Conservation (phyloP, 345 rosid species). For the Eucalyptus rudis region DNA sequence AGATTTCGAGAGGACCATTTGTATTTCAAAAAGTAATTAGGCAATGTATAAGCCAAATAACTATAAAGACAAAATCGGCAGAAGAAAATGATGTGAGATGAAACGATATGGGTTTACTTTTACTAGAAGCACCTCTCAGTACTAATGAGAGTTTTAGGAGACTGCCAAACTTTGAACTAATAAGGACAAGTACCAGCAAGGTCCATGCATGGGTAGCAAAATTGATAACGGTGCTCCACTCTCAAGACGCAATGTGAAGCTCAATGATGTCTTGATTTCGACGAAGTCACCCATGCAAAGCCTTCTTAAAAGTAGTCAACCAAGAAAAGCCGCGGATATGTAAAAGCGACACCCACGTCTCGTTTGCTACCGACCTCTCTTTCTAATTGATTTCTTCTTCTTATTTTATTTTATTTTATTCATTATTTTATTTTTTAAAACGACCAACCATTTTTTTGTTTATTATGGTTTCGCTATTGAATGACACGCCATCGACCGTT, state of each 20-base stretch:
- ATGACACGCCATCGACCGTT: background rate
- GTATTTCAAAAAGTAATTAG: background rate
- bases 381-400: background rate
- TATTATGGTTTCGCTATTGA: background rate
- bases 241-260: background rate
- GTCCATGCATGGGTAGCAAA: background rate
- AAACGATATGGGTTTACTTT: background rate
- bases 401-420: too few species aligned
- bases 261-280: background rate
- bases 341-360: background rate
- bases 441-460: background rate
- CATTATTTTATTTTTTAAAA: too few species aligned
- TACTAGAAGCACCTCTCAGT: background rate
- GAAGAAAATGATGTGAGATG: background rate
- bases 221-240: background rate
- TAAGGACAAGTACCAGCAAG: background rate
- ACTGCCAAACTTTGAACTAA: background rate
- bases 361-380: background rate
- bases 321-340: background rate
- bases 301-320: background rate
- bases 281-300: background rate
- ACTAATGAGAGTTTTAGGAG: background rate
- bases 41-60: background rate
- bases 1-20: background rate
- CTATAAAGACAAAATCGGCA: background rate